Evolutionary conservation across 371 early-diverging fungal genomes (phyloP).

Genomic region (Apophysomyces elegans): DNA sequence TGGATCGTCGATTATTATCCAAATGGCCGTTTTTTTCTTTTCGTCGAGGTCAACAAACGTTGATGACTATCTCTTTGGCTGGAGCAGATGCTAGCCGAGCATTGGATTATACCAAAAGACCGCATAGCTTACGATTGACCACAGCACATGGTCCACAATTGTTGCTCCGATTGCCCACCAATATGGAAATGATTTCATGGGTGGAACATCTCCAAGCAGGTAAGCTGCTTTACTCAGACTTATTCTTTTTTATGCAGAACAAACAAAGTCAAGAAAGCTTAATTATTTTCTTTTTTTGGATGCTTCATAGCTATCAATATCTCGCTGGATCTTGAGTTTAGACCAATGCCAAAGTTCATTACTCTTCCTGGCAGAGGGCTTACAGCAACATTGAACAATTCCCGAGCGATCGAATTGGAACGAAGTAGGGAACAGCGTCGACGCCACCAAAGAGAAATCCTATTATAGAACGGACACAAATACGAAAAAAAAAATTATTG

Average conservation of each 20-base stretch:
- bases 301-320: slow-evolving; percentile 41
- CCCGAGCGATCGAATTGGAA: slow-evolving; percentile 37
- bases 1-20: neutral
- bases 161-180: slow-evolving; percentile 36
- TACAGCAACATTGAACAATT: slow-evolving; percentile 18
- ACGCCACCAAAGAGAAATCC: slow-evolving; percentile 39
- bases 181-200: slow-evolving; percentile 53
- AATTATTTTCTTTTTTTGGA: neutral
- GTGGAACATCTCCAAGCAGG: slow-evolving; percentile 56
- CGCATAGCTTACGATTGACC: slow-evolving; percentile 40
- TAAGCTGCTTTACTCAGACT: slow-evolving; percentile 15
- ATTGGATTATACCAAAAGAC: slow-evolving; percentile 47
- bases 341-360: slow-evolving; percentile 55
- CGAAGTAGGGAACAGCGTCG: slow-evolving; percentile 42
- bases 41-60: slow-evolving; percentile 35
- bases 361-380: slow-evolving; percentile 40
- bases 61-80: slow-evolving; percentile 30
- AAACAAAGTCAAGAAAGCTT: neutral
- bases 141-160: slow-evolving; percentile 48
- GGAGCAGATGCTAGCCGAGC: slow-evolving; percentile 51
- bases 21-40: slow-evolving; percentile 16
- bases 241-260: slow-evolving; percentile 4
- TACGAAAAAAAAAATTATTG: neutral
- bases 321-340: slow-evolving; percentile 43
- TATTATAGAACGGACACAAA: slow-evolving; percentile 25